Base-by-base conservation (phyloP, 306 rosid genomes). In the Datisca glomerata region DNA sequence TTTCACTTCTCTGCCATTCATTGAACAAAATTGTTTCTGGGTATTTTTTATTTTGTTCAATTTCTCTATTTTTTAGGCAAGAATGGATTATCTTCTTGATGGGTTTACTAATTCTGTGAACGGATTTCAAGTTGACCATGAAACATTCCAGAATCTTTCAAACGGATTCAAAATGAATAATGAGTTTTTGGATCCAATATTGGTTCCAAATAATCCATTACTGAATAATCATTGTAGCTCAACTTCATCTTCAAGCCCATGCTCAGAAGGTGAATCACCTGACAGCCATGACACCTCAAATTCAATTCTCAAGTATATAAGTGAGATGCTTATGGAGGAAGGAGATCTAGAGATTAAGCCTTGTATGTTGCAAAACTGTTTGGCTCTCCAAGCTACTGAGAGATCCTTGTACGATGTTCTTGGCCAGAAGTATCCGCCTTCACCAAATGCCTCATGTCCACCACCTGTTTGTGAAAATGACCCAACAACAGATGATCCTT, bases 301-400 rank as follows among this genome's bases (percentile, higher is more conserved):
- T 44, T 55, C 79, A 0, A 62, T 67, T 27, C 67, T 72, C 44
- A 74, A 81, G 49, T 85, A 21, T 63, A 70, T 80, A 34, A 71
- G 60, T n/a, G 81, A 80, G 27, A 71, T 85, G n/a, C 79, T 85
- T 14, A 66, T 74, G 78, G 82, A 75, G 49, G 85, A 82, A 47
- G 93, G 80, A 29, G 71, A 73, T 44, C 57, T 76, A 45, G 84
- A 73, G 51, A 59, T 54, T 2, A 76, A 76, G 35, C 95, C 92
- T 28, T 67, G 73, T 46, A 73, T 73, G 93, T 74, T 77, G 55
- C 75, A 63, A 10, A 81, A 85, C 53, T 80, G 84, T 33, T 69
- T 74, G 61, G 76, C 55, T 21, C 85, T 85, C 23, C 81, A 65
- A 36, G 72, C 59, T 63, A 77, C 95, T 23, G 95, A 85, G 55